Evolutionary conservation across 495 filamentous ascomycete species (phyloP).

Genomic region (Letharia columbiana): DNA sequence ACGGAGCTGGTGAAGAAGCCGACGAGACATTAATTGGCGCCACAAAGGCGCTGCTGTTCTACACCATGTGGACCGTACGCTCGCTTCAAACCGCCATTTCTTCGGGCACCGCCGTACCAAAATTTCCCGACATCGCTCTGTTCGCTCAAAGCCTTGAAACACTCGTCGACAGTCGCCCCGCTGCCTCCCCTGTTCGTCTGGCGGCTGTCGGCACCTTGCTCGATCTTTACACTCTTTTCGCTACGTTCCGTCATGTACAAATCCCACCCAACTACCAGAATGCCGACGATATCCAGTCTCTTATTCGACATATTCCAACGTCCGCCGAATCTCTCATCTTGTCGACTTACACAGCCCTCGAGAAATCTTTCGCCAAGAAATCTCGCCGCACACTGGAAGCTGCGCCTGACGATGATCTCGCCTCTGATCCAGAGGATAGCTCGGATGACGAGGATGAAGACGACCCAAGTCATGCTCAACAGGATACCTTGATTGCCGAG

Average conservation of each 20-base stretch:
- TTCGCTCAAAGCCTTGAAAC: conserved; percentile 53
- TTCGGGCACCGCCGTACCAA: conserved; percentile 28
- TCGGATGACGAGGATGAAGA: conserved; percentile 46
- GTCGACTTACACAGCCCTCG: conserved; percentile 62
- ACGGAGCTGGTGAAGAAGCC: conserved; percentile 59
- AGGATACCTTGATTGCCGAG: conserved; percentile 60
- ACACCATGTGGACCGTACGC: conserved; percentile 90
- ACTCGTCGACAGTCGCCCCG: conserved; percentile 48
- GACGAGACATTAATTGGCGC: conserved; percentile 66
- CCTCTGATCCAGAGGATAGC: conserved; percentile 50
- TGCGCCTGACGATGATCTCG: conserved; percentile 53
- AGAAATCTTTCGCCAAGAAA: conserved; percentile 66
- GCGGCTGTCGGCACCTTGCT: conserved; percentile 65
- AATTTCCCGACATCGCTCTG: conserved; percentile 39
- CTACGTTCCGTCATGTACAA: conserved; percentile 50
- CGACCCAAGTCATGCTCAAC: conserved; percentile 37
- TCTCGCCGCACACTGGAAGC: conserved; percentile 57
- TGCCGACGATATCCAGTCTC: conserved; percentile 37
- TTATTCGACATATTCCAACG: conserved; percentile 54
- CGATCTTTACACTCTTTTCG: conserved; percentile 72
- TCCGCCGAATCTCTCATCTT: conserved; percentile 54
- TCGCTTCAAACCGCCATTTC: conserved; percentile 35
- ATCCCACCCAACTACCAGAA: conserved; percentile 40
- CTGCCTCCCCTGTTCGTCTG: conserved; percentile 66
- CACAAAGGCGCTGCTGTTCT: conserved; percentile 66